phyloP scores from a whole-genome alignment of 2,329 filamentous ascomycete genomes.

The Colletotrichum magnum region DNA sequence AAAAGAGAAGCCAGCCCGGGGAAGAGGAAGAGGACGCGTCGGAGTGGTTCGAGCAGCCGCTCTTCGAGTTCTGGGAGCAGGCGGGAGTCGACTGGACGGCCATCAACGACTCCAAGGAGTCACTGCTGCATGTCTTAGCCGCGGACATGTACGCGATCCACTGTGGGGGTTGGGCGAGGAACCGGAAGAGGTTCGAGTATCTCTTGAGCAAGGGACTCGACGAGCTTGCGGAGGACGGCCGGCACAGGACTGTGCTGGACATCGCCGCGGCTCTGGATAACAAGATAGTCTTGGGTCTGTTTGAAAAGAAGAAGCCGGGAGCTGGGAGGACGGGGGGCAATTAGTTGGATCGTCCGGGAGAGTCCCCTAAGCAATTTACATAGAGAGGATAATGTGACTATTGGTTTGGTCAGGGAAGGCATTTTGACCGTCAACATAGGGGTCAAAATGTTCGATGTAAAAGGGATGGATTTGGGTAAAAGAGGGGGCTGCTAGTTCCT shows the following conservation, averaged over 20 bases:
- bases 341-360: too few species aligned
- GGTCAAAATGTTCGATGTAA: too few species aligned
- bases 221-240: neutral
- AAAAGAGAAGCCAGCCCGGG: too few species aligned
- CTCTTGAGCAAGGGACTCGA: slow-evolving; percentile 8
- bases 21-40: neutral
- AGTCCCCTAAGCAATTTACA: too few species aligned
- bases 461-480: too few species aligned
- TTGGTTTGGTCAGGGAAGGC: too few species aligned
- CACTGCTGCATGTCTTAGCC: slow-evolving; percentile 13
- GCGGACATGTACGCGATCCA: neutral
- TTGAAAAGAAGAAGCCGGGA: slow-evolving; percentile 1
- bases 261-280: slow-evolving; percentile 1
- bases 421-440: too few species aligned
- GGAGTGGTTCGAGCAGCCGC: neutral
- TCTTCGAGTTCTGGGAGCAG: slow-evolving; percentile 1
- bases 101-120: slow-evolving; percentile 1
- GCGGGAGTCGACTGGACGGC: neutral
- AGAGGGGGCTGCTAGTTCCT: too few species aligned
- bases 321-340: neutral
- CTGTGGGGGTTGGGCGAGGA: too few species aligned
- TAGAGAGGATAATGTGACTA: too few species aligned
- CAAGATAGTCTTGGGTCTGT: neutral
- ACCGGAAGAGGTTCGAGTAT: neutral
- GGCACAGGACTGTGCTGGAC: slow-evolving; percentile 22